Evolutionary conservation across 2,329 filamentous ascomycete genomes (phyloP).

Genomic region (Blastomyces emzantsi): DNA sequence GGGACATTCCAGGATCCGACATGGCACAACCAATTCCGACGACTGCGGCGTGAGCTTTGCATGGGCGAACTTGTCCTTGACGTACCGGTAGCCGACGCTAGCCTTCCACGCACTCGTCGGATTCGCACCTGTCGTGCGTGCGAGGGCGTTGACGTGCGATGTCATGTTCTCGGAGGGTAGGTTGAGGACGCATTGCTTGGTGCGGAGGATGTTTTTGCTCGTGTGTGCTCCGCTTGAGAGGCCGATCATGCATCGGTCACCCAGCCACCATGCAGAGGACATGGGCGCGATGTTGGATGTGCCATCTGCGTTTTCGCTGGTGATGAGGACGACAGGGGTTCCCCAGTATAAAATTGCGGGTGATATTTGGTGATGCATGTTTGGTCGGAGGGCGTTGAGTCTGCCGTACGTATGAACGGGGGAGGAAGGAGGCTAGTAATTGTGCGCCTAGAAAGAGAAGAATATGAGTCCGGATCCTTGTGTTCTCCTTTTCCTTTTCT

Average conservation of each 20-base stretch:
- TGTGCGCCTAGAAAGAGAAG: background rate
- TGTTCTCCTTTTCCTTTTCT: no score
- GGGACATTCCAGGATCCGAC: conserved; percentile 33
- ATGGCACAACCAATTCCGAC: conserved; percentile 29
- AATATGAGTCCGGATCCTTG: no score
- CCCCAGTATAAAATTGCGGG: conserved; percentile 6
- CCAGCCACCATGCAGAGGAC: conserved; percentile 4
- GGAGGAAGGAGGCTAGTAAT: background rate
- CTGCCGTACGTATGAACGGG: no score
- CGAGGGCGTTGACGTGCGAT: conserved; percentile 31
- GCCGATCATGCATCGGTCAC: conserved; percentile 6
- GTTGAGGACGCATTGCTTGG: conserved; percentile 38
- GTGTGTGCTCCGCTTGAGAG: background rate
- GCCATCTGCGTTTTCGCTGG: conserved; percentile 6
- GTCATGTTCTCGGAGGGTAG: conserved; percentile 32
- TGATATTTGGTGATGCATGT: conserved; percentile 5
- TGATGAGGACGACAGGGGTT: conserved; percentile 5
- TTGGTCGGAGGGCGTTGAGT: background rate
- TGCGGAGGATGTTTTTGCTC: conserved; percentile 45
- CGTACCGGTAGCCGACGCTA: background rate
- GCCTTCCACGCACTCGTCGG: conserved; percentile 14
- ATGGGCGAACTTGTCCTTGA: conserved; percentile 4
- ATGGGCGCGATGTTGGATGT: conserved; percentile 6
- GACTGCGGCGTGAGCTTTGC: conserved; percentile 26
- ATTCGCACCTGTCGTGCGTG: conserved; percentile 31